Percentiles rank a stretch among this genome's conserved stretches.
phyloP scores from a whole-genome alignment of 2,329 filamentous ascomycete genomes.

The Harringtonia aguacate region DNA sequence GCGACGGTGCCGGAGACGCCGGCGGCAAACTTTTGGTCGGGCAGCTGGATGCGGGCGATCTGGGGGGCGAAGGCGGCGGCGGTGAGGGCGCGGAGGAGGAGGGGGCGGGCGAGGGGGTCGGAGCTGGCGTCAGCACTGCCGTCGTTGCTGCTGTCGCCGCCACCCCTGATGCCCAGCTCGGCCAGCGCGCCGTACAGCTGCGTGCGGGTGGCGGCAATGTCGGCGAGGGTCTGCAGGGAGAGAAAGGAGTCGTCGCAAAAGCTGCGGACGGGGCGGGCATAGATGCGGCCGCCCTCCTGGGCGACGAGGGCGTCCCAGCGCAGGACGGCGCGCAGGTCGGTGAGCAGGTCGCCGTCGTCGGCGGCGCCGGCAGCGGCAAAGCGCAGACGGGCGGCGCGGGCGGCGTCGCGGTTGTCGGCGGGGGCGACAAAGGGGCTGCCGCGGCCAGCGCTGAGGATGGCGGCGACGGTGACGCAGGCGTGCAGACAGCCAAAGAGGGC shows the following conservation, averaged over 20 bases:
- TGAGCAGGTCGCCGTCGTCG: constrained; percentile 78
- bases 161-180: constrained; percentile 68
- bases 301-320: constrained; percentile 64
- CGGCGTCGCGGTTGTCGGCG: constrained; percentile 70
- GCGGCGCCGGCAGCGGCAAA: constrained; percentile 61
- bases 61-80: constrained; percentile 74
- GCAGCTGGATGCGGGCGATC: constrained; percentile 83
- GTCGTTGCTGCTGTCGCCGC: constrained; percentile 16
- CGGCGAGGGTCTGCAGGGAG: constrained; percentile 69
- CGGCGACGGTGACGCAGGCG: constrained; percentile 76
- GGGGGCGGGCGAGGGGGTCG: too few relatives aligned
- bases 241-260: constrained; percentile 87
- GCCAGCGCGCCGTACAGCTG: constrained; percentile 81
- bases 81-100: constrained; percentile 57
- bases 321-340: constrained; percentile 75
- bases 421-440: constrained; percentile 73
- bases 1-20: constrained; percentile 84
- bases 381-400: constrained; percentile 61
- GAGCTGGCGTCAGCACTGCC: too few relatives aligned
- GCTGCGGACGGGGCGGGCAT: constrained; percentile 52
- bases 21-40: constrained; percentile 88
- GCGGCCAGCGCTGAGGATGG: constrained; percentile 66
- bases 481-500: constrained; percentile 89
- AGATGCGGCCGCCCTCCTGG: constrained; percentile 25
- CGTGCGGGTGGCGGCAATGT: constrained; percentile 75